A percentile compares a stretch with the other conserved stretches of the same genome.
Conservation (phyloP, 148 eudicot species). For the Rhododendron ovatum region DNA sequence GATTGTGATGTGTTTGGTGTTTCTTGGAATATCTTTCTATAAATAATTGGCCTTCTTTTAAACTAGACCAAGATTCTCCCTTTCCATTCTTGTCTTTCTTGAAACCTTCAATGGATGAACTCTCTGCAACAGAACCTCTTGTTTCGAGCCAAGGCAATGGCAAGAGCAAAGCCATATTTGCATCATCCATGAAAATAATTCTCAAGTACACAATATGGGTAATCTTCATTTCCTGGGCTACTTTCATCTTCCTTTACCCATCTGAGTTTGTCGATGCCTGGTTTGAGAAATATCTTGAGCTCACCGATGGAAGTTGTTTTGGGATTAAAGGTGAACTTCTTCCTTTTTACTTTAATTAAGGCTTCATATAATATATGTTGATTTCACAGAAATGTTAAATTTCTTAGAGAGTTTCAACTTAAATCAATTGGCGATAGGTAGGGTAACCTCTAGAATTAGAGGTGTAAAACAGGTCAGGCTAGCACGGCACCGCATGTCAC, state of each 20-base stretch:
- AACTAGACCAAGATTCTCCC: background rate
- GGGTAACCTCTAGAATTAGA: too few relatives aligned
- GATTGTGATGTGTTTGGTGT: constrained; percentile 2
- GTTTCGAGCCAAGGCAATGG: constrained; percentile 19
- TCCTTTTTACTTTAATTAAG: background rate
- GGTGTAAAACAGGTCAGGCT: too few relatives aligned
- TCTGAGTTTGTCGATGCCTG: constrained; percentile 17
- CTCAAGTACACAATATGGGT: constrained; percentile 62
- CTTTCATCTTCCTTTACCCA: constrained; percentile 54
- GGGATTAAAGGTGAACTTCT: background rate
- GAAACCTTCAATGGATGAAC: constrained; percentile 32
- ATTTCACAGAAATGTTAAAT: too few relatives aligned
- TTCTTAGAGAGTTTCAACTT: too few relatives aligned
- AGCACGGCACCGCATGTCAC: too few relatives aligned
- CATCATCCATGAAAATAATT: constrained; percentile 44
- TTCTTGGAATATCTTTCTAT: background rate
- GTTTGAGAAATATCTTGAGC: constrained; percentile 16
- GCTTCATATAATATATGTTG: background rate
- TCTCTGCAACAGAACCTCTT: constrained; percentile 32
- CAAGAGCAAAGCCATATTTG: constrained; percentile 18
- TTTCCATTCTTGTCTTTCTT: background rate
- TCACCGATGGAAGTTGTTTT: constrained; percentile 15
- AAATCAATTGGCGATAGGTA: too few relatives aligned
- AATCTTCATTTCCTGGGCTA: constrained; percentile 54
- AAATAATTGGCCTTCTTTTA: background rate